Conservation (phyloP, 225 moss, liverwort and hornwort genomes). For the Ulota crispa region DNA sequence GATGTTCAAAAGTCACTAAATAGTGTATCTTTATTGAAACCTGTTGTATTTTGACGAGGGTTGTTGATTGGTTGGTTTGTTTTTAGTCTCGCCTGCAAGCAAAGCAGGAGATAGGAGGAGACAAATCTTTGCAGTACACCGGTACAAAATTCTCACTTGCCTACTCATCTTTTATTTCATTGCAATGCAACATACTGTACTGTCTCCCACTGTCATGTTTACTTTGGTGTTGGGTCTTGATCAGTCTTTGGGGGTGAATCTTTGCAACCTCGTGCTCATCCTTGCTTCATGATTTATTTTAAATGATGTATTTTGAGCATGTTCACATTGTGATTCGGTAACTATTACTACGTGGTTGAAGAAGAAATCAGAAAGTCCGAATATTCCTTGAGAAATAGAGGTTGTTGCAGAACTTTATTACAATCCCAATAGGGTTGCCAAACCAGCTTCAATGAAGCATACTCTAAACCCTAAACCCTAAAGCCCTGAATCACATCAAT, state of each 20-base stretch:
- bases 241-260: not conserved
- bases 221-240: no score
- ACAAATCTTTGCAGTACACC: conserved; percentile 51
- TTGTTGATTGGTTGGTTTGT: conserved; percentile 24
- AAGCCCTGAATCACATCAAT: no score
- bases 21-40: no score
- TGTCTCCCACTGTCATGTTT: no score
- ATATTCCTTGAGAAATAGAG: no score
- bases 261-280: not conserved
- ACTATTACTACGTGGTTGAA: no score
- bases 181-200: not conserved
- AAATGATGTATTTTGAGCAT: not conserved
- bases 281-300: not conserved
- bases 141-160: conserved; percentile 28
- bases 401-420: no score
- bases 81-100: conserved; percentile 91
- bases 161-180: not conserved
- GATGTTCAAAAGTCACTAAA: no score
- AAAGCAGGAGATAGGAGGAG: conserved; percentile 69
- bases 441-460: no score
- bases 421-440: no score
- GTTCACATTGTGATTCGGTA: not conserved
- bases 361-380: no score
- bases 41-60: not conserved
- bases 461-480: no score